phyloP scores from a whole-genome alignment of 805 yeast genomes.

The Pichia rugopelliculosa region DNA sequence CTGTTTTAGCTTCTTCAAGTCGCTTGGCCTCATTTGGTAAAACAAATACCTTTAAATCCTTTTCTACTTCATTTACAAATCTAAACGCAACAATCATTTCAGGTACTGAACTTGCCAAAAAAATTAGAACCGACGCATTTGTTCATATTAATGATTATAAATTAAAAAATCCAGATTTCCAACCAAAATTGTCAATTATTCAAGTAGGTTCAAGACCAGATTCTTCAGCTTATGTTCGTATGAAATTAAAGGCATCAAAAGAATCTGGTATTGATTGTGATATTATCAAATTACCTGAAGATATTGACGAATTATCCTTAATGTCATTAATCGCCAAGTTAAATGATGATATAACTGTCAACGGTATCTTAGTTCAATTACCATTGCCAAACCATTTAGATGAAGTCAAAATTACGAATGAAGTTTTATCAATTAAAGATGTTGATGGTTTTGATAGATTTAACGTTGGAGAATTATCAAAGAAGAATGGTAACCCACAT shows the following conservation, averaged over 20 bases:
- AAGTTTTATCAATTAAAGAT: slow-evolving; percentile 58
- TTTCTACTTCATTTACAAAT: slow-evolving; percentile 13
- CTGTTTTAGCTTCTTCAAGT: not conserved
- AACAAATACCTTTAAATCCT: not conserved
- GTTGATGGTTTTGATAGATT: slow-evolving; percentile 79
- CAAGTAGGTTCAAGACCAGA: slow-evolving; percentile 77
- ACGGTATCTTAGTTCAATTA: slow-evolving; percentile 69
- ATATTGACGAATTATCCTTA: slow-evolving; percentile 48
- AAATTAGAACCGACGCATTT: slow-evolving; percentile 37
- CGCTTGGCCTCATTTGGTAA: not conserved
- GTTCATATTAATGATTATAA: slow-evolving; percentile 36
- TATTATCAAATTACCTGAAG: slow-evolving; percentile 51
- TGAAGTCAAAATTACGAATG: slow-evolving; percentile 58
- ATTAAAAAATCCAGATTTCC: slow-evolving; percentile 43
- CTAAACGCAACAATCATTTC: slow-evolving; percentile 32
- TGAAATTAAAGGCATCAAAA: slow-evolving; percentile 71
- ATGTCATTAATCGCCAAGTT: slow-evolving; percentile 46
- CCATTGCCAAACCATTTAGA: slow-evolving; percentile 69
- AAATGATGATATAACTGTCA: slow-evolving; percentile 53
- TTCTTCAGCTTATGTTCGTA: slow-evolving; percentile 72
- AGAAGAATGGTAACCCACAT: slow-evolving; percentile 61
- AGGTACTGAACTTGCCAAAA: slow-evolving; percentile 40
- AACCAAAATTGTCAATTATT: slow-evolving; percentile 60
- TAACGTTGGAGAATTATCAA: slow-evolving; percentile 71
- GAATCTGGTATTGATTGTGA: slow-evolving; percentile 61